A percentile compares a stretch with the other conserved stretches of the same genome.
Evolutionary conservation across 2,329 filamentous ascomycete genomes (phyloP).

Genomic region (Pezicula rhizophila): DNA sequence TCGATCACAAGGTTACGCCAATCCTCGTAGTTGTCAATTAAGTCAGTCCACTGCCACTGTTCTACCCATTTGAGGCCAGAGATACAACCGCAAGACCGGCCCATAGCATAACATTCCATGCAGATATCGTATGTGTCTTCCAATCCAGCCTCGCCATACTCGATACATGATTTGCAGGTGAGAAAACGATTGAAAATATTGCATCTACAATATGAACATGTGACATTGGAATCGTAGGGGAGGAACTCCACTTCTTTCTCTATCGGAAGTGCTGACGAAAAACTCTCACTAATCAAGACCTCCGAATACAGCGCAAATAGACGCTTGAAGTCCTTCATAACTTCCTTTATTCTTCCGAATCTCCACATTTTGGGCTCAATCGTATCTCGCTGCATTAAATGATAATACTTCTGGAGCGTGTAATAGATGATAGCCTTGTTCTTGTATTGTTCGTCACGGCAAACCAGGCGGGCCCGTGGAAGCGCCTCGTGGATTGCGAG

Average conservation of each 20-base stretch:
- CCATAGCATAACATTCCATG: slow-evolving; percentile 98
- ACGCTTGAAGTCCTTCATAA: slow-evolving; percentile 77
- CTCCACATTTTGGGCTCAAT: slow-evolving; percentile 36
- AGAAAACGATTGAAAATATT: slow-evolving; percentile 98
- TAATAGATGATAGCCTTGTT: slow-evolving; percentile 95
- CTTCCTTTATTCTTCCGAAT: slow-evolving; percentile 50
- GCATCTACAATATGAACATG: slow-evolving; percentile 89
- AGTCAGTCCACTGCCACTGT: slow-evolving; percentile 79
- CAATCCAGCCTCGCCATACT: slow-evolving; percentile 60
- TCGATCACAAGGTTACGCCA: slow-evolving; percentile 78
- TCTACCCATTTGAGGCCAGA: slow-evolving; percentile 86
- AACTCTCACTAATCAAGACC: slow-evolving; percentile 81
- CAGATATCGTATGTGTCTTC: slow-evolving; percentile 91
- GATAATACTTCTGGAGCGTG: slow-evolving; percentile 72
- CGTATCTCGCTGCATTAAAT: slow-evolving; percentile 48
- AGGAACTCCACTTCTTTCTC: slow-evolving; percentile 70
- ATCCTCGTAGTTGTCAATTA: slow-evolving; percentile 70
- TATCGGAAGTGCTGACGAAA: slow-evolving; percentile 54
- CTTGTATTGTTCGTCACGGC: slow-evolving; percentile 97
- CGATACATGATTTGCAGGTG: slow-evolving; percentile 80
- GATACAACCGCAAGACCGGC: slow-evolving; percentile 83
- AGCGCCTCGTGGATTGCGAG: slow-evolving; percentile 81
- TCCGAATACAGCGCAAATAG: slow-evolving; percentile 74
- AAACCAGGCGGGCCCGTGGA: slow-evolving; percentile 83
- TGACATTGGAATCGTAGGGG: slow-evolving; percentile 83